Evolutionary conservation across 108 stramenopile genomes (phyloP), one percentile per base, ranked within the genome.

Genomic region (Epithemia pelagica): DNA sequence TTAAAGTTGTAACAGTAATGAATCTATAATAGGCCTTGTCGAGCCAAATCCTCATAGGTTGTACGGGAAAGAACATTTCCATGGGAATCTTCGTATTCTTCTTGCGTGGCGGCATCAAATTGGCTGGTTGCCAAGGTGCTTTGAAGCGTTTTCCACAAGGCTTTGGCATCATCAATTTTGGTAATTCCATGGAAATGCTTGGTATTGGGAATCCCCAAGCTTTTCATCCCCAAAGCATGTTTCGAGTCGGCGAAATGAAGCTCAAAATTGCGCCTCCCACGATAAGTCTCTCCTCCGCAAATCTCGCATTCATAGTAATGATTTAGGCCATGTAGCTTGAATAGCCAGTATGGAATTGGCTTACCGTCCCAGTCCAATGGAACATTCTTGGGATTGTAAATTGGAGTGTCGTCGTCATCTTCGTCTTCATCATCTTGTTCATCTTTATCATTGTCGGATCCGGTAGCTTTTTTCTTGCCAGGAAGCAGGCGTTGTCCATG

Each of bases 261-360:
- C 71, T 97, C 96, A 73, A 95, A 98, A 64, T 88, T 90, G 37
- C 86, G 78, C 62, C 95, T 74, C 19, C 99, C 99, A 53, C 95
- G 88, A 80, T 98, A 98, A 26, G 87, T 83, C 77, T 93, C 86
- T 61, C 96, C 94, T 23, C 99, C 99, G 82, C 99, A 99, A 30
- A 99, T 97, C 73, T 99, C 99, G 65, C 99, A 99, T 28, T 78
- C 79, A 73, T 92, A 98, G 75, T 94, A 96, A 61, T 96, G 90
- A 66, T 97, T 96, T n/a, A 99, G 87, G 0, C 97, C 97, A 77
- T 99, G 99, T 25, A 99, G 82, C 74, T 98, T 98, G 88, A 97
- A 99, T 29, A 99, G 81, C 99, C 99, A 99, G 65, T 95, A 96
- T 0, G 99, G 96, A 56, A 99, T 99, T 15, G 99, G 99, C 64